Base-by-base conservation (phyloP, 2,329 filamentous ascomycete species). In the Venturia asperata region DNA sequence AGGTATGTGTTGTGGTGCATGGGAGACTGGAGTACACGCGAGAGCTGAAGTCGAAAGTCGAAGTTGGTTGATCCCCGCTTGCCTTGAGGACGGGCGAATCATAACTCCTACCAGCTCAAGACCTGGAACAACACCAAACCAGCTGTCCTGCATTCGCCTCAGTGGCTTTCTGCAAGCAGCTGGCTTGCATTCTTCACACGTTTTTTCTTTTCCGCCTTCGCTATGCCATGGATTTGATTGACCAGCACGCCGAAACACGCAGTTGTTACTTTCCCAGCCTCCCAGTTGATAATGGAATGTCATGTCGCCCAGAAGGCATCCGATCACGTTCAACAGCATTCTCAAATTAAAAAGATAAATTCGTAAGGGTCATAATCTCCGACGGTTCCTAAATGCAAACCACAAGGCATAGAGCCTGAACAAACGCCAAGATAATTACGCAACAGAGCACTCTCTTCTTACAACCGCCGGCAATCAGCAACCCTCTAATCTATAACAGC, bases 391-490 rank as follows among this genome's bases (percentile, higher is more conserved):
- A 27, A 13, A 21, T 37, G 52, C 52, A 37, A 58, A 15, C 30
- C 52, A 24, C 34, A 58, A 58, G 15, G 30, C 17, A 58, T 3
- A 58, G 9, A 58, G 30, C 52, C 52, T n/a, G 27, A 37, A 58
- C 52, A 15, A 37, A 58, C 52, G 5, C 52, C 52, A 37, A 37
- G n/a, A 9, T 37, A 17, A 15, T 11, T 17, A 37, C 30, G 17
- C 52, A 58, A 19, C 27, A 37, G 11, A 58, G 6, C 1, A n/a
- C 15, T 9, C 5, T n/a, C 52, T 58, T 37, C 52, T 15, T 58
- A 58, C 52, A 58, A 58, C 52, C 52, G 52, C 52, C 52, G 37
- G 52, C 52, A 58, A 58, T 19, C 52, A 58, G 52, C 52, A 58
- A 58, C 52, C 15, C 52, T 58, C 52, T 58, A 39, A n/a, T 37